Percentiles rank a stretch among this genome's conserved stretches.
Conservation (phyloP, 768 basidiomycete species). For the Lactarius hatsudake region DNA sequence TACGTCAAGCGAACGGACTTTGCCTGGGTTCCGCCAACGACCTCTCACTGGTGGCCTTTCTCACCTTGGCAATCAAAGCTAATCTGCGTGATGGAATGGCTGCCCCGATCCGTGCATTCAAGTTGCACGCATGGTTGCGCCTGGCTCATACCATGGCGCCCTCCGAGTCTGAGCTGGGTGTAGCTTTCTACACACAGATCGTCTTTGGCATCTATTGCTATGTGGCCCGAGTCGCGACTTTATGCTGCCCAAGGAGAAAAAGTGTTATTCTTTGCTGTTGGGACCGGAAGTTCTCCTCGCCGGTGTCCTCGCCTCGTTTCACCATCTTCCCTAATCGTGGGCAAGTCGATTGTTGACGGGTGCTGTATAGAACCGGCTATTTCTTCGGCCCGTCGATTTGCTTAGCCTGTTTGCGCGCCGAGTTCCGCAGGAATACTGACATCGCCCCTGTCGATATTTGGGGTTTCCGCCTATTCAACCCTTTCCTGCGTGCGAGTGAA, state of each 20-base stretch:
- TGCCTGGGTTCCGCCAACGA: not conserved
- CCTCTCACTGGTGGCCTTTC: not conserved
- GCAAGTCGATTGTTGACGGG: not conserved
- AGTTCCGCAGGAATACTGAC: not conserved
- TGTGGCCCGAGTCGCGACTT: not conserved
- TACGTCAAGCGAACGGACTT: not conserved
- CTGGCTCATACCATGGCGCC: not conserved
- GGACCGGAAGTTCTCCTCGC: not conserved
- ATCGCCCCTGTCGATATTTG: not conserved
- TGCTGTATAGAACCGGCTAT: not conserved
- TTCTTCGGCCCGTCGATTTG: not conserved
- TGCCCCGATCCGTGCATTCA: not conserved
- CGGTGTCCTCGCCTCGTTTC: not conserved
- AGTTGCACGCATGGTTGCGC: too few species aligned
- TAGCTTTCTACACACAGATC: too few species aligned
- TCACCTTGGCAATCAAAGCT: not conserved
- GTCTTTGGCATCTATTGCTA: not conserved
- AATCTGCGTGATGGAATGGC: not conserved
- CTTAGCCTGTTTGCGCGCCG: not conserved
- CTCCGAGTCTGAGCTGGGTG: too few species aligned
- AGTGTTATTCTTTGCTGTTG: not conserved
- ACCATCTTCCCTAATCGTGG: not conserved
- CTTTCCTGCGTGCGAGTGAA: not conserved
- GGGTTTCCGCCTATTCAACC: not conserved
- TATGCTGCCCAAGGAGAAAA: not conserved